phyloP scores from a whole-genome alignment of 2,329 filamentous ascomycete species.

The Tolypocladium guangdongense region DNA sequence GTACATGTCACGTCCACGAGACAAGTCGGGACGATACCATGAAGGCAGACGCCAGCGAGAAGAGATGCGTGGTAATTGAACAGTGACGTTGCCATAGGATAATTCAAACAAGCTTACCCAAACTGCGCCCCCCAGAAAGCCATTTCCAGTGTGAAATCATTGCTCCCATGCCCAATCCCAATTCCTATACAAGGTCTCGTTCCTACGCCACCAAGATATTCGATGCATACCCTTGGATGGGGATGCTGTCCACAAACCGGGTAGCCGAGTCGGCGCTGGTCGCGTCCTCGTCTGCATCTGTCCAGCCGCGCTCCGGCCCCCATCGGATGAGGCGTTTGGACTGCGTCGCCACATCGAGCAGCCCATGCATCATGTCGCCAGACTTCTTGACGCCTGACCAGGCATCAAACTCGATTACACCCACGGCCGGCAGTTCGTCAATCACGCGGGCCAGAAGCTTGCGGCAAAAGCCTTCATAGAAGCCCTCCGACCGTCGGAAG shows the following conservation, averaged over 20 bases:
- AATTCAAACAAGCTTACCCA: neutral
- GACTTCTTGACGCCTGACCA: conserved; percentile 54
- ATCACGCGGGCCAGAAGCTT: conserved; percentile 47
- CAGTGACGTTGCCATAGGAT: neutral
- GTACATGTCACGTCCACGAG: neutral
- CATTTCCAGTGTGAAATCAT: neutral
- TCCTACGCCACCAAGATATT: conserved; percentile 9
- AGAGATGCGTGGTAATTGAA: neutral
- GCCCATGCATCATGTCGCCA: conserved; percentile 50
- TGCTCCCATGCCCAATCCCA: neutral
- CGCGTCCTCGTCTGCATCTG: conserved; percentile 33
- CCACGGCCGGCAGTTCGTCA: conserved; percentile 41
- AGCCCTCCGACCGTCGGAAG: conserved; percentile 53
- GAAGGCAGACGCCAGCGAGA: neutral
- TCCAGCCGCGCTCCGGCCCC: conserved; percentile 60
- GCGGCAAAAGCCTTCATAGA: conserved; percentile 58
- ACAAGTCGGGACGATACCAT: neutral
- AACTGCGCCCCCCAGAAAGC: neutral
- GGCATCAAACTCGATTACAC: conserved; percentile 58
- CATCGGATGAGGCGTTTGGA: conserved; percentile 47
- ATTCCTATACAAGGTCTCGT: neutral
- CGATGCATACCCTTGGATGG: conserved; percentile 7
- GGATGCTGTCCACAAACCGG: conserved; percentile 1
- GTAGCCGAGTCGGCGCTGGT: neutral
- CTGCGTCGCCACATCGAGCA: conserved; percentile 41